Base-by-base conservation (phyloP, 345 rosid genomes). In the Iberis pinnata region DNA sequence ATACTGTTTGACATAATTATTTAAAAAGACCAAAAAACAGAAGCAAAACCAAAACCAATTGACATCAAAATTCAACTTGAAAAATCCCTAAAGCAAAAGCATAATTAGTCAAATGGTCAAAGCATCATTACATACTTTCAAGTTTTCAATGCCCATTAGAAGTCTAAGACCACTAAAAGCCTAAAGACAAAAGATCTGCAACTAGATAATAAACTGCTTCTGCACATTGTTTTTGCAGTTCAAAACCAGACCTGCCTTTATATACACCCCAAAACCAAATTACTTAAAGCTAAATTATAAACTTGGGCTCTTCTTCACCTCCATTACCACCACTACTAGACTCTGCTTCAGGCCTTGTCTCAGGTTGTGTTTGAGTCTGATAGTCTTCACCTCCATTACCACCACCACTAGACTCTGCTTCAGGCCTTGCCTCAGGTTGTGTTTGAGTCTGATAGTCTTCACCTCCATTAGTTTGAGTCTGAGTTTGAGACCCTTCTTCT, bases 191-290 rank as follows among this genome's bases (percentile, higher is more conserved):
- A 42, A 7, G 32, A 42, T 14, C 33, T 42, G 53, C 18, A 35
- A 36, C 57, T 22, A 22, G 25, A 22, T 20, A 18, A 40, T 42
- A 43, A 66, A 58, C 55, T 66, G 49, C 70, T 56, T 44, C 9
- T 66, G 51, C 37, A 66, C 48, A 43, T 27, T 36, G 48, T 58
- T 58, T 6, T 37, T 58, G 60, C 70, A 66, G 24, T 52, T 66
- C 17, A 44, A 2, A 22, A 3, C 25, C 4, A 22, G 25, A 22
- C 64, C 51, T 57, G n/a, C 49, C 64, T 63, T 51, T 58, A 27
- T 66, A 55, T 66, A 66, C 70, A 66, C 19, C 18, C 15, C 49
- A 44, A 66, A 66, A 58, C 2, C 17, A 43, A 52, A 66, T 36
- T 35, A 52, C 59, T 51, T 65, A 64, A 51, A 13, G 47, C 50